Evolutionary conservation across 768 basidiomycete species (phyloP), one percentile per base, ranked within the genome.

Genomic region (Hemileccinum impolitum): DNA sequence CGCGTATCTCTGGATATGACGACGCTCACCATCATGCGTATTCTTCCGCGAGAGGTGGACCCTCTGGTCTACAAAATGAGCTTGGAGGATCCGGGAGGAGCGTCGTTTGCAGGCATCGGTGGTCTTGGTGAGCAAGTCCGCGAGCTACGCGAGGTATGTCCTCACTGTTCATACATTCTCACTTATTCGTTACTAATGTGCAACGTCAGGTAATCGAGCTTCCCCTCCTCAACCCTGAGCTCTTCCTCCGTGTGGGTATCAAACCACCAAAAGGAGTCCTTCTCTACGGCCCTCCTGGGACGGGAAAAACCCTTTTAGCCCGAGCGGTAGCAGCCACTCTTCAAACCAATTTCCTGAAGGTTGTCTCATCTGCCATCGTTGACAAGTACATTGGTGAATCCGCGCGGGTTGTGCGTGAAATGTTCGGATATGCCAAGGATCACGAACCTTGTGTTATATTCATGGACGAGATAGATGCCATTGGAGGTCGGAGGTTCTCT

Each of bases 31-130:
- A 92, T 99, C 63, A 98, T 99, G 94, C 90, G 96, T 32, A 95
- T 98, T 45, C 75, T 99, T 17, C 96, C 96, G 4, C 82, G 96
- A 54, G 96, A 99, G 67, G 92, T 99, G 7, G 96, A 99, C 65
- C 96, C 96, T 14, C 73, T 95, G 60, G 95, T 99, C 11, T 99
- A 99, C 76, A 98, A 97, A 74, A 99, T 98, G 96, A 95, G 92
- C 55, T 74, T 96, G 62, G 96, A 99, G 69, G 95, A 98, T 62
- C 93, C 96, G 3, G 94, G 93, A 73, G 87, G 88, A 43, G 94
- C 90, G 7, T 82, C 91, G 4, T 98, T 98, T 66, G 95, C 95
- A 1, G 94, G 94, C 52, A 97, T 99, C 46, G 96, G 96, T 61
- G 96, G 96, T 18, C 71, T 99, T 48, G 80, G 87, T 38, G 96